These are phyloP conservation scores for Nigrospora oryzae DNA, from an alignment of 2,329 filamentous ascomycete species.

Conservation along the genomic window DNA sequence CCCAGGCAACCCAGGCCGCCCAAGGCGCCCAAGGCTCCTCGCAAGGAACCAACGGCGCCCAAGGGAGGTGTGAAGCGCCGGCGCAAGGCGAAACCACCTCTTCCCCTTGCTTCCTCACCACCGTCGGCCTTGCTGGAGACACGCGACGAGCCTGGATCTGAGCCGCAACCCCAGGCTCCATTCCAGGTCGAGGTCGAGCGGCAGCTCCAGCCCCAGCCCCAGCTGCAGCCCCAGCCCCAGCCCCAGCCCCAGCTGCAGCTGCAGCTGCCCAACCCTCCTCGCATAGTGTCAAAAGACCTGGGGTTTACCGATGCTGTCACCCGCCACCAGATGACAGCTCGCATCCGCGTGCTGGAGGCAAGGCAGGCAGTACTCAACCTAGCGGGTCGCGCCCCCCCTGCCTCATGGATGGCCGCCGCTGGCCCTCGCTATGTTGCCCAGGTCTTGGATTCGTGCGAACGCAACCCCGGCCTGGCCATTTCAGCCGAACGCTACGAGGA, in stretches of 20 bases:
- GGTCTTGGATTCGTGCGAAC: background rate
- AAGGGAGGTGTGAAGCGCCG: no score
- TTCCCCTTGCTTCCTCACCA: no score
- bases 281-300: background rate
- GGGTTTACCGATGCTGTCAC: background rate
- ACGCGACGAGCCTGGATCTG: background rate
- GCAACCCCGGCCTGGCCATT: constrained; percentile 1
- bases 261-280: background rate
- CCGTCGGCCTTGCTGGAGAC: no score
- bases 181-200: background rate
- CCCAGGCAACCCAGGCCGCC: no score
- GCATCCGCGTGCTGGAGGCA: background rate
- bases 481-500: background rate
- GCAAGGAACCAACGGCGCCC: no score
- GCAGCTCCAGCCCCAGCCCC: background rate
- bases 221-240: background rate
- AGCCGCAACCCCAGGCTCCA: background rate
- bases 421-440: background rate
- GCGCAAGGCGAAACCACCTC: no score
- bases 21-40: no score
- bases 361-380: background rate
- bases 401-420: background rate
- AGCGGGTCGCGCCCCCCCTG: background rate
- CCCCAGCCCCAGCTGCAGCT: background rate
- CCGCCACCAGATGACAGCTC: constrained; percentile 1